Evolutionary conservation across 768 basidiomycete genomes (phyloP).

Genomic region (Mycena crocata): DNA sequence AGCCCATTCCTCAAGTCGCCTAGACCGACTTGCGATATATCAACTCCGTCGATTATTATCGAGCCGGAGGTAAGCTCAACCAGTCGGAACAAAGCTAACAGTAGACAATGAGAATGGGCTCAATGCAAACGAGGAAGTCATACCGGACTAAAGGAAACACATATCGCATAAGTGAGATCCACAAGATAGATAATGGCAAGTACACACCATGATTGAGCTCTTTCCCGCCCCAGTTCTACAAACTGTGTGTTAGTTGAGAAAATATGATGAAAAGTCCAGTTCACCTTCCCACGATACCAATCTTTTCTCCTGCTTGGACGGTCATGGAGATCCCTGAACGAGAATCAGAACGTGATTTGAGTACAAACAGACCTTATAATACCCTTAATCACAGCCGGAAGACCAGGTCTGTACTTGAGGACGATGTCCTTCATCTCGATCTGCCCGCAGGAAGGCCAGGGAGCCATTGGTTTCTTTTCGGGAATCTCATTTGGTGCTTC

Average conservation of each 20-base stretch:
- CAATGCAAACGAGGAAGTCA: background rate
- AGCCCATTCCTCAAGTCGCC: conserved; percentile 74
- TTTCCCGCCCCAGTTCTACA: conserved; percentile 87
- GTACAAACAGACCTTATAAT: background rate
- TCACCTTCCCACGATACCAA: conserved; percentile 85
- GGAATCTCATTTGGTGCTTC: conserved; percentile 79
- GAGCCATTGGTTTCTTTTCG: conserved; percentile 64
- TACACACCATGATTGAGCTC: conserved; percentile 87
- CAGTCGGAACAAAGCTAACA: conserved; percentile 77
- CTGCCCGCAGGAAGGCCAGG: conserved; percentile 82
- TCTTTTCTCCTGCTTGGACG: conserved; percentile 82
- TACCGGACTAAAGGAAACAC: conserved; percentile 43
- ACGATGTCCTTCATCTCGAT: conserved; percentile 82
- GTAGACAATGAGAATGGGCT: conserved; percentile 1
- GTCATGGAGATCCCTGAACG: conserved; percentile 65
- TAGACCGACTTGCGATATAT: conserved; percentile 85
- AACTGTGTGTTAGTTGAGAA: background rate
- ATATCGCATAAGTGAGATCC: conserved; percentile 40
- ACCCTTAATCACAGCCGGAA: conserved; percentile 91
- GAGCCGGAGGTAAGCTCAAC: conserved; percentile 83
- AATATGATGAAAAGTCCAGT: conserved; percentile 12
- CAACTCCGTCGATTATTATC: conserved; percentile 85
- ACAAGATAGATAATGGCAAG: background rate
- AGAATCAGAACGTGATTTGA: background rate
- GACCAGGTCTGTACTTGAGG: conserved; percentile 86